Conservation (phyloP, 225 moss, liverwort and hornwort species). For the Lunularia cruciata region DNA sequence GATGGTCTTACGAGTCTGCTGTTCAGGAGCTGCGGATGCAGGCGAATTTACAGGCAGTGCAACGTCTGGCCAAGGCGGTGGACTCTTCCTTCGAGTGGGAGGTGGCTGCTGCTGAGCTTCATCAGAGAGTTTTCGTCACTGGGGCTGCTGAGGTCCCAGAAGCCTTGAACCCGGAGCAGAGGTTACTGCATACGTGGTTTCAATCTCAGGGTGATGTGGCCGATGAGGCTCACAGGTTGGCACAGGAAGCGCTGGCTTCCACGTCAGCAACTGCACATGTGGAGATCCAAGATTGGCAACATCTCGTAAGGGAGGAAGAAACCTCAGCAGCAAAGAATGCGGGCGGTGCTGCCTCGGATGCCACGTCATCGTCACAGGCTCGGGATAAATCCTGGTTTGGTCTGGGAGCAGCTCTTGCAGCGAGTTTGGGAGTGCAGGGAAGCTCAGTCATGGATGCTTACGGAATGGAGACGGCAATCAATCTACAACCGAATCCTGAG, state of each 20-base stretch:
- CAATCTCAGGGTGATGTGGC: conserved; percentile 24
- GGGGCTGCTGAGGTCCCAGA: conserved; percentile 33
- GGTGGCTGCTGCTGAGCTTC: conserved; percentile 66
- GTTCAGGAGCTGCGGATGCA: conserved; percentile 67
- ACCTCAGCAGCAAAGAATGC: conserved; percentile 12
- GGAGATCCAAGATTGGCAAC: conserved; percentile 31
- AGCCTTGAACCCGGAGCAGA: conserved; percentile 43
- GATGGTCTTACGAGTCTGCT: conserved; percentile 41
- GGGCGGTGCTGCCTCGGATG: not conserved
- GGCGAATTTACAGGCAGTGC: conserved; percentile 73
- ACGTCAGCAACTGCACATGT: not conserved
- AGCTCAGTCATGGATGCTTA: conserved; percentile 31
- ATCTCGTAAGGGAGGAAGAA: conserved; percentile 28
- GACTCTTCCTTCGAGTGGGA: conserved; percentile 91
- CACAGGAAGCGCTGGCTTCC: conserved; percentile 18
- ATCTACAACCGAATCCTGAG: conserved; percentile 19
- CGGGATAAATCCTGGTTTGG: conserved; percentile 25
- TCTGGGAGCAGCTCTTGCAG: conserved; percentile 28
- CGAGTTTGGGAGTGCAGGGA: conserved; percentile 31
- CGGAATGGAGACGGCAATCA: conserved; percentile 19
- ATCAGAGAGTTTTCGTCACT: conserved; percentile 39
- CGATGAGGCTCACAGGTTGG: not conserved
- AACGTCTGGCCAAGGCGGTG: conserved; percentile 64
- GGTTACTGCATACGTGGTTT: conserved; percentile 62
- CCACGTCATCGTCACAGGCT: not conserved